phyloP scores from a whole-genome alignment of 2,329 filamentous ascomycete species.

The Fonsecaea pugnacius region DNA sequence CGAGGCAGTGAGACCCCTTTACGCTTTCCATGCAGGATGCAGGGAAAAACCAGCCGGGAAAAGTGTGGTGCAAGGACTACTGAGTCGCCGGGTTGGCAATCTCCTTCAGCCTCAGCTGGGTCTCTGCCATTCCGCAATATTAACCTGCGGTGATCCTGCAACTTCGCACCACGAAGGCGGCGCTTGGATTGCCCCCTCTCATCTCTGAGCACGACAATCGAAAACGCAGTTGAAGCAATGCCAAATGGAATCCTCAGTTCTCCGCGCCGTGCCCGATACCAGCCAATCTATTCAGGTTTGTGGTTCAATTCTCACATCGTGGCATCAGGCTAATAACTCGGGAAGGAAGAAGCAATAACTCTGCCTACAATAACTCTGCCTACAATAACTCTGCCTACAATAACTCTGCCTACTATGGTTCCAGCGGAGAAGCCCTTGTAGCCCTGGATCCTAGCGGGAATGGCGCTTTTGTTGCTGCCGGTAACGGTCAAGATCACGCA shows the following conservation, averaged over 20 bases:
- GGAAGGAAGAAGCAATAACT: neutral
- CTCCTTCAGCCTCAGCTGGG: conserved; percentile 1
- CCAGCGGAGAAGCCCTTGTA: neutral
- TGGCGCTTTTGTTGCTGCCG: neutral
- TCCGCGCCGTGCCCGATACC: neutral
- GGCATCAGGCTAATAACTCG: neutral
- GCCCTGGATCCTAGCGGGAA: neutral
- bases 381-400: too few species aligned
- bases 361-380: too few species aligned
- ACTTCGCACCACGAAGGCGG: neutral
- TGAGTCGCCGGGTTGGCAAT: neutral
- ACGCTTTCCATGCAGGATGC: neutral
- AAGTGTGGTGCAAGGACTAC: neutral
- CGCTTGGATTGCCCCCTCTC: neutral
- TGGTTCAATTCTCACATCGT: neutral
- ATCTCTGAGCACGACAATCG: neutral
- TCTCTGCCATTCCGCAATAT: neutral
- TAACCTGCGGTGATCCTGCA: neutral
- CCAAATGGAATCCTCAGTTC: neutral
- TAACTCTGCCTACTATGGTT: neutral
- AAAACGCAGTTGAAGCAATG: neutral
- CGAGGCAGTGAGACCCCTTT: neutral
- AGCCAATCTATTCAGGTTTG: neutral
- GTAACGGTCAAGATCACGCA: neutral
- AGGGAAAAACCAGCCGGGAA: neutral